These are phyloP conservation scores for Glebionis coronaria DNA, from an alignment of 129 eudicot species.

Conservation along the genomic window DNA sequence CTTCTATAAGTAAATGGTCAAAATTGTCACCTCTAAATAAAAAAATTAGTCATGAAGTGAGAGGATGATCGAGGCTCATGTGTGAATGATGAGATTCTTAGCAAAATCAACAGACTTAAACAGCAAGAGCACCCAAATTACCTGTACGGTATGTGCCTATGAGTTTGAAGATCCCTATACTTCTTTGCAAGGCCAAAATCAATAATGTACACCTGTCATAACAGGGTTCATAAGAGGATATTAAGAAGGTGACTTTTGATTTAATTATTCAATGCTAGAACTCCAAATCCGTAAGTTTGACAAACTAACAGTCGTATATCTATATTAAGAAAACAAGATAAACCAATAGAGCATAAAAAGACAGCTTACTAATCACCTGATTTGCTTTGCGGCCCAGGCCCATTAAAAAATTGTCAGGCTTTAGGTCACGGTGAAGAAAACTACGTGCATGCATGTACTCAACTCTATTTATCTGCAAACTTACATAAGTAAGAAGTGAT, in stretches of 20 bases:
- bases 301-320: background rate
- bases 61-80: background rate
- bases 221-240: constrained; percentile 4
- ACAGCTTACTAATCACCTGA: constrained; percentile 44
- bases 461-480: constrained; percentile 83
- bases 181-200: constrained; percentile 92
- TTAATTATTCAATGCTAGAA: background rate
- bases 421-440: constrained; percentile 97
- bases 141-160: constrained; percentile 91
- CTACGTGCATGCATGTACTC: constrained; percentile 98
- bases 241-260: background rate
- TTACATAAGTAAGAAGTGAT: constrained; percentile 18
- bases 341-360: background rate
- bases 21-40: background rate
- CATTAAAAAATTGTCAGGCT: constrained; percentile 98
- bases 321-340: background rate
- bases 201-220: constrained; percentile 62
- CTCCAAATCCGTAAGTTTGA: constrained; percentile 10
- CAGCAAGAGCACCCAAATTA: constrained; percentile 21
- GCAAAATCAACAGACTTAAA: background rate
- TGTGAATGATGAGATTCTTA: background rate
- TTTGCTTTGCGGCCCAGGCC: constrained; percentile 99
- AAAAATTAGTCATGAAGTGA: background rate
- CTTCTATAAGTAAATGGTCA: background rate
- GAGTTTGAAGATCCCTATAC: constrained; percentile 85